These are phyloP conservation scores for Lyophyllum decastes DNA, from an alignment of 768 basidiomycete species.

Conservation along the genomic window DNA sequence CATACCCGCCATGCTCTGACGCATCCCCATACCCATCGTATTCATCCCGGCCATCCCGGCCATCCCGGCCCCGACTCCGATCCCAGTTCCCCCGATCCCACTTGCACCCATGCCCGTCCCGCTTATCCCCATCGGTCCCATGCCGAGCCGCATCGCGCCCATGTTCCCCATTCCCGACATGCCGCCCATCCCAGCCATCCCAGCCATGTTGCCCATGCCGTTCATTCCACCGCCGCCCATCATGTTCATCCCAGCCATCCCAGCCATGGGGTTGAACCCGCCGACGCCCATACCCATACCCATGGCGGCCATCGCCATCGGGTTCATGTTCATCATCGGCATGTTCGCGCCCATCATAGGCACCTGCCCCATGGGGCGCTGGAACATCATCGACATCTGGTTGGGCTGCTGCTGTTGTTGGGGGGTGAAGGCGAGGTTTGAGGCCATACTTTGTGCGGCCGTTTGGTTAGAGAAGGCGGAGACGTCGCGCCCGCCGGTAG, in stretches of 20 bases:
- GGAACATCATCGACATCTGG: slow-evolving; percentile 59
- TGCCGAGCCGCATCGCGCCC: slow-evolving; percentile 18
- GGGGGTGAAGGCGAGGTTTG: slow-evolving; percentile 30
- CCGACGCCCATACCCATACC: slow-evolving; percentile 33
- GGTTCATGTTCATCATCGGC: slow-evolving; percentile 45
- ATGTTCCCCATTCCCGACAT: slow-evolving; percentile 34
- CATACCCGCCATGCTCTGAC: slow-evolving; percentile 18
- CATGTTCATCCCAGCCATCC: slow-evolving; percentile 32
- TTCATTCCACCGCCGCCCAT: slow-evolving; percentile 30
- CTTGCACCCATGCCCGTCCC: slow-evolving; percentile 25
- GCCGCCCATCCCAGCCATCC: slow-evolving; percentile 18
- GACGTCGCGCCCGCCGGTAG: slow-evolving; percentile 21
- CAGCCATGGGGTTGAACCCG: slow-evolving; percentile 31
- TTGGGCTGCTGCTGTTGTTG: slow-evolving; percentile 37
- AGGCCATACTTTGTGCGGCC: slow-evolving; percentile 31
- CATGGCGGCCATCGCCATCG: slow-evolving; percentile 56
- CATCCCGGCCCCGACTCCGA: background rate
- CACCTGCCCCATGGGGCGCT: slow-evolving; percentile 49
- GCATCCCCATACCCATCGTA: slow-evolving; percentile 17
- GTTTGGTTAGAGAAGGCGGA: slow-evolving; percentile 35
- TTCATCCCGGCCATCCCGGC: slow-evolving; percentile 23
- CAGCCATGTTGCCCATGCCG: slow-evolving; percentile 16
- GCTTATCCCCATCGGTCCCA: slow-evolving; percentile 36
- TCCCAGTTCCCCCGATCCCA: background rate
- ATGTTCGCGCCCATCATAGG: slow-evolving; percentile 41